Evolutionary conservation across 345 rosid genomes (phyloP).

Genomic region (Aurinia saxatilis): DNA sequence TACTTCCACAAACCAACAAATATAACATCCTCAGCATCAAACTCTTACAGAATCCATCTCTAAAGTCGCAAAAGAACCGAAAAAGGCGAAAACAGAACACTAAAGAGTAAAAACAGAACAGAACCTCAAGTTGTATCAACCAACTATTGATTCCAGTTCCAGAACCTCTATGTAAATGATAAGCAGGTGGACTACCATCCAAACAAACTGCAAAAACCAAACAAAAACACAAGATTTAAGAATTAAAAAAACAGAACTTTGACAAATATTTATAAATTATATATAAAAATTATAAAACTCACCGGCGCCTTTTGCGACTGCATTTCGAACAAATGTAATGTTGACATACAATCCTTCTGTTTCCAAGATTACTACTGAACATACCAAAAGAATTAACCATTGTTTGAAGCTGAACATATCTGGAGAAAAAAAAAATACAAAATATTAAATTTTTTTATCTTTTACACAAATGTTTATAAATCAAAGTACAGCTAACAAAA

Average conservation of each 20-base stretch:
- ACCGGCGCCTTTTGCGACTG: conserved; percentile 87
- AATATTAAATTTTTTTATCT: background rate
- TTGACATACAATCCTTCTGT: conserved; percentile 42
- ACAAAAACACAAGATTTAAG: background rate
- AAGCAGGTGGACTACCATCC: conserved; percentile 97
- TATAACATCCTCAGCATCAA: too few relatives aligned
- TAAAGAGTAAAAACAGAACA: conserved; percentile 17
- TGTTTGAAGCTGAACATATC: conserved; percentile 51
- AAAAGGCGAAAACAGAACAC: background rate
- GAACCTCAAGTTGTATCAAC: conserved; percentile 82
- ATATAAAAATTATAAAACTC: conserved; percentile 3
- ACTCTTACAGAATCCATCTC: too few relatives aligned
- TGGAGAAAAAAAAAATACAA: conserved; percentile 22
- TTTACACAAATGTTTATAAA: background rate
- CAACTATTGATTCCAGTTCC: conserved; percentile 81
- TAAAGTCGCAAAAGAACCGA: background rate
- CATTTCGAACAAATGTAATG: conserved; percentile 56
- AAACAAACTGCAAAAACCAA: conserved; percentile 61
- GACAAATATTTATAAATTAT: background rate
- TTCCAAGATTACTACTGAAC: conserved; percentile 33
- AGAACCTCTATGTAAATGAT: conserved; percentile 65
- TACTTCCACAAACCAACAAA: background rate
- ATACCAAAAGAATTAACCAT: conserved; percentile 38
- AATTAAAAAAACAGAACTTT: background rate
- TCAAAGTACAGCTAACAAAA: conserved; percentile 1